Percentiles rank a stretch among this genome's conserved stretches.
These are phyloP conservation scores for Pleurotus pulmonarius DNA, from an alignment of 768 basidiomycete species.

Conservation along the genomic window DNA sequence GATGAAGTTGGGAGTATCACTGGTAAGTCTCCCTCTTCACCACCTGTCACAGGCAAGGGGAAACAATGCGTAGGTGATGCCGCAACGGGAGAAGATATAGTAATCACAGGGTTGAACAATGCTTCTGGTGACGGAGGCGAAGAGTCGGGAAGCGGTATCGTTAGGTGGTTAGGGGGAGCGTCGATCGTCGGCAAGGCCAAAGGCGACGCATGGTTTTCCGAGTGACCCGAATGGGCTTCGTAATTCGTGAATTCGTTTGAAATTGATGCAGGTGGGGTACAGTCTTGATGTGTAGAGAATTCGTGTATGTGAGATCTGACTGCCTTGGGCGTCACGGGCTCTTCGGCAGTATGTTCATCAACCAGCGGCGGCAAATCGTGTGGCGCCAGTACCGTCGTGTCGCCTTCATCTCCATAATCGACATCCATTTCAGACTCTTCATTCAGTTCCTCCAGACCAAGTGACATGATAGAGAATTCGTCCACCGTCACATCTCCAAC, in stretches of 20 bases:
- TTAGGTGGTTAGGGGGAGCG: not conserved
- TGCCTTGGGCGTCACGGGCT: slow-evolving; percentile 7
- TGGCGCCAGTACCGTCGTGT: slow-evolving; percentile 13
- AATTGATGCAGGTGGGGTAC: slow-evolving; percentile 24
- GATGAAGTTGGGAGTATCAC: not conserved
- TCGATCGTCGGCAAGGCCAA: not conserved
- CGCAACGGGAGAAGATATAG: slow-evolving; percentile 7
- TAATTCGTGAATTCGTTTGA: not conserved
- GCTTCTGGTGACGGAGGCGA: not conserved
- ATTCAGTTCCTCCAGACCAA: slow-evolving; percentile 30
- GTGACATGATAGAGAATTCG: slow-evolving; percentile 27
- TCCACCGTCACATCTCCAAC: slow-evolving; percentile 46
- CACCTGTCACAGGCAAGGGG: not conserved
- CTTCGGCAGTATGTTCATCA: not conserved
- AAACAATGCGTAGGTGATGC: not conserved
- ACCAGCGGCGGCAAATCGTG: not conserved
- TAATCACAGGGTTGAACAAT: not conserved
- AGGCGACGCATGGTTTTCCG: not conserved
- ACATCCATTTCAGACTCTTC: slow-evolving; percentile 20
- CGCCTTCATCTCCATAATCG: slow-evolving; percentile 21
- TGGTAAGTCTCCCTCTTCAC: not conserved
- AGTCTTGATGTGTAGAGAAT: slow-evolving; percentile 29
- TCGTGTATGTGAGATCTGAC: slow-evolving; percentile 36
- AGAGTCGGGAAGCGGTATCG: not conserved
- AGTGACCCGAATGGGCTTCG: not conserved